These are phyloP conservation scores for Raddia distichophylla DNA, from an alignment of 176 grass and related monocot genomes.

Conservation along the genomic window DNA sequence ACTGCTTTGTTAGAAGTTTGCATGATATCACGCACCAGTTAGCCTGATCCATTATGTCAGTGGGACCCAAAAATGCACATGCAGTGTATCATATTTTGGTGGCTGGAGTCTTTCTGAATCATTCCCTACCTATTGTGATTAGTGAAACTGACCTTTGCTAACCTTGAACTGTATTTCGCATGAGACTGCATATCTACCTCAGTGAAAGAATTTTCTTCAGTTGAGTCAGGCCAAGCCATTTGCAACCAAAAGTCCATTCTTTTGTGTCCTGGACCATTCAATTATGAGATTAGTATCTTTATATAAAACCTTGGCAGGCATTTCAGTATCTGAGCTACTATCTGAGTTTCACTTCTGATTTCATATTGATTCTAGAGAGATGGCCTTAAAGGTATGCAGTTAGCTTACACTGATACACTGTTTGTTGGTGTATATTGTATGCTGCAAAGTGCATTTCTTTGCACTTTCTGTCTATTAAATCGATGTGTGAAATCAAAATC, in stretches of 20 bases:
- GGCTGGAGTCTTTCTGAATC: constrained; percentile 34
- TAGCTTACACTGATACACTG: constrained; percentile 31
- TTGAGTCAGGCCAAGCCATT: constrained; percentile 60
- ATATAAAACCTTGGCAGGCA: constrained; percentile 59
- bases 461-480: constrained; percentile 38
- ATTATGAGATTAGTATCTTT: constrained; percentile 48
- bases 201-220: constrained; percentile 64
- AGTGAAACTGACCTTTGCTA: constrained; percentile 35
- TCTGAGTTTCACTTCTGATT: constrained; percentile 52
- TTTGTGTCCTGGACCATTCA: constrained; percentile 75
- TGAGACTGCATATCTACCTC: constrained; percentile 45
- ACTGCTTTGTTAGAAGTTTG: constrained; percentile 33
- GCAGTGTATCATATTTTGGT: constrained; percentile 41
- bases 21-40: constrained; percentile 28
- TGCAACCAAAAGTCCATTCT: constrained; percentile 69
- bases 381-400: constrained; percentile 73
- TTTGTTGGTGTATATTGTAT: constrained; percentile 34
- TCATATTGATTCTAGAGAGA: constrained; percentile 54
- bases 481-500: constrained; percentile 20
- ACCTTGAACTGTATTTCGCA: constrained; percentile 33
- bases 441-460: constrained; percentile 41
- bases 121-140: constrained; percentile 40
- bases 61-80: constrained; percentile 52
- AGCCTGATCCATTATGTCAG: constrained; percentile 37
- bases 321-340: constrained; percentile 47